Base-by-base conservation (phyloP, 768 basidiomycete species). In the Paxillus rubicundulus region DNA sequence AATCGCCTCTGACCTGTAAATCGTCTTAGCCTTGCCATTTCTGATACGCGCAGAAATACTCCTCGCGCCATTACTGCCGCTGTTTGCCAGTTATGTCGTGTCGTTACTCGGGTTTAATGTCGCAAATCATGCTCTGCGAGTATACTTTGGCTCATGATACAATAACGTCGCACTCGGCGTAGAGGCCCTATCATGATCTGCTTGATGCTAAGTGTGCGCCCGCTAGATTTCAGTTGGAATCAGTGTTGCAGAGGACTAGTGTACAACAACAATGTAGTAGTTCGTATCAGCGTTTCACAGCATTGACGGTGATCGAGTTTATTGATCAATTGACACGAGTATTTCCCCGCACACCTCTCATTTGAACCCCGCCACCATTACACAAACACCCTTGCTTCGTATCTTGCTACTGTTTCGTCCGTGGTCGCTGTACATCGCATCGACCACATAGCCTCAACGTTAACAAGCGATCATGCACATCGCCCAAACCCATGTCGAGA, bases 101-200 rank as follows among this genome's bases (percentile, higher is more conserved):
- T 92, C 90, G 18, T 72, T 98, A 49, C 74, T 24, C 30, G 95
- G 95, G 7, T 92, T 95, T 76, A 97, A 97, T 66, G 80, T 96
- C 53, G 86, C 92, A 18, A 83, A 85, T 65, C 78, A 86, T 73
- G 87, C 86, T n/a, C 78, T 98, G 10, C 74, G 74, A 45, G 77
- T 80, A 47, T 94, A 98, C 72, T 96, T 97, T 69, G 84, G 85
- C 38, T 73, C 70, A 55, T 75, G 57, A 61, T 41, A 42, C 48
- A 44, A 42, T 46, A 34, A 6, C 33, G 33, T 27, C 39, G 21
- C 30, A 48, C 20, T 46, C n/a, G n/a, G n/a, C n/a, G 20, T 45
- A 36, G 34, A n/a, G 17, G 9, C 17, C 17, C 17, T 30, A 34
- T 37, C 30, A 32, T 45, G 13, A 32, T n/a, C 17, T 38, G 37